phyloP scores from a whole-genome alignment of 352 stramenopile species.

The Pythium scleroteichum region DNA sequence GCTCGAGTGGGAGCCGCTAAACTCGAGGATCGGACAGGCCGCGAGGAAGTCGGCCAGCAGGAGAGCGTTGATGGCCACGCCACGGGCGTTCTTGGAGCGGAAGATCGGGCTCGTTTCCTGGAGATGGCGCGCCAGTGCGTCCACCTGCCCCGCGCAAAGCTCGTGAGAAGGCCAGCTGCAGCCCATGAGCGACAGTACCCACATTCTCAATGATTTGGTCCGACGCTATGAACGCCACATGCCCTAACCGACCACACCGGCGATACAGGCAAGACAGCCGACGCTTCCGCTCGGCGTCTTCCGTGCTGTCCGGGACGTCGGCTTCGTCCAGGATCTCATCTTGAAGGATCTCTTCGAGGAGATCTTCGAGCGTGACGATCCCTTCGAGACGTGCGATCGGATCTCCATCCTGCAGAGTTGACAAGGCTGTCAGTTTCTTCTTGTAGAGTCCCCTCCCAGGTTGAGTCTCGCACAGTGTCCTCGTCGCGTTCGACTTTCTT shows the following conservation, averaged over 20 bases:
- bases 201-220: constrained; percentile 43
- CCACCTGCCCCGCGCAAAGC: constrained; percentile 17
- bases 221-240: constrained; percentile 42
- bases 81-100: constrained; percentile 31
- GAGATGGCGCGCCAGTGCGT: constrained; percentile 33
- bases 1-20: constrained; percentile 15
- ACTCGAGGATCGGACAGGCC: constrained; percentile 36
- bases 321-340: constrained; percentile 97
- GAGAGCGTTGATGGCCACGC: constrained; percentile 28
- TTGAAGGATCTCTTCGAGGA: constrained; percentile 97
- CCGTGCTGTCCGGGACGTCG: constrained; percentile 59
- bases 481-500: constrained; percentile 86
- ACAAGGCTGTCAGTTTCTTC: constrained; percentile 2
- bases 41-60: constrained; percentile 32
- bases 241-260: constrained; percentile 42
- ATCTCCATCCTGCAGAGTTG: constrained; percentile 49
- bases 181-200: not conserved
- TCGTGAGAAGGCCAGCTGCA: too few relatives aligned
- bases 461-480: constrained; percentile 8
- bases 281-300: constrained; percentile 49
- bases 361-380: constrained; percentile 98
- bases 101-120: constrained; percentile 39
- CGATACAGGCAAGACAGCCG: constrained; percentile 51
- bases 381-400: constrained; percentile 93
- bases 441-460: not conserved